Evolutionary conservation across 345 rosid genomes (phyloP), one percentile per base, ranked within the genome.

Genomic region (Corymbia maculata): DNA sequence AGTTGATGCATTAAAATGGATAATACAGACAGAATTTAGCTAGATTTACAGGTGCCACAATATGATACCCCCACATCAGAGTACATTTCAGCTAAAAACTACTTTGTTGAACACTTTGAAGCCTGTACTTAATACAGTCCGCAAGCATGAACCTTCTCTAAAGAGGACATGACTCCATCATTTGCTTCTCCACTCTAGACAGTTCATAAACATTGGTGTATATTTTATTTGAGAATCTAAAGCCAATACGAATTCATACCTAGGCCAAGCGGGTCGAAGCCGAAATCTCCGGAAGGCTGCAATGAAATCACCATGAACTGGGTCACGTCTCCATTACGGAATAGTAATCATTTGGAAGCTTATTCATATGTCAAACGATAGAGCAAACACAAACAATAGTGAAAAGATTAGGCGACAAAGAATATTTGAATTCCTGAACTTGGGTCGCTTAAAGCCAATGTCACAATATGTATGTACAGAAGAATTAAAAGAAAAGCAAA

Each of bases 201-300:
- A n/a, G 51, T 21, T 24, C 44, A 28, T 66, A 59, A 85, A 82
- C 24, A 42, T 50, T 22, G 19, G 32, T 49, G 45, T 11, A 53
- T 11, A 51, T 50, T 49, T 75, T 26, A 51, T 17, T 36, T 12
- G 14, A 51, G 52, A 22, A 80, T 47, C 86, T 70, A 32, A 61
- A 11, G 26, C 80, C 45, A 7, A 49, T 17, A 42, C 7, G 26
- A 3, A 75, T 75, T 42, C 88, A 42, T 91, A 97, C 99, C 99
- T 87, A 97, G 88, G 91, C 98, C 99, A 89, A 97, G 97, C 26
- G 99, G 99, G 90, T 97, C 98, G 53, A 97, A 97, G 66, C 98
- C 99, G 86, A 94, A 97, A 89, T 97, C 98, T 53, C 97, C 99
- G 99, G 98, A 89, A 97, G 95, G 91, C 98, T 97, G 89, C 90